phyloP scores from a whole-genome alignment of 768 basidiomycete species.

The Neoboletus subvelutipes region DNA sequence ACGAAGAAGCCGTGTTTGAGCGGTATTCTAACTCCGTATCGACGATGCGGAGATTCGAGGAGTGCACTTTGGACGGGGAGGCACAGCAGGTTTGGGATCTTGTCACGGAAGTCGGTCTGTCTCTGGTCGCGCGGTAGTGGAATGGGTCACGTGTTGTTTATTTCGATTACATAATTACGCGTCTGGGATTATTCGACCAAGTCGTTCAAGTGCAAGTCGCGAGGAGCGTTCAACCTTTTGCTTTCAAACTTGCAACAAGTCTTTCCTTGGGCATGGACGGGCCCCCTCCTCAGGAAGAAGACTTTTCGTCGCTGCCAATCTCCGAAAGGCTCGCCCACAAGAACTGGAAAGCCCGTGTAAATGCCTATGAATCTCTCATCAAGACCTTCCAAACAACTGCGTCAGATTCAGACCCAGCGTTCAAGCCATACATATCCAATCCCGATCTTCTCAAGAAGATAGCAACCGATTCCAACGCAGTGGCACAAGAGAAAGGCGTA shows the following conservation, averaged over 20 bases:
- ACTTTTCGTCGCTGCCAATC: slow-evolving; percentile 79
- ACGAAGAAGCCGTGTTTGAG: slow-evolving; percentile 55
- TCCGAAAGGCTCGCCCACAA: slow-evolving; percentile 86
- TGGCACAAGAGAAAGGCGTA: slow-evolving; percentile 96
- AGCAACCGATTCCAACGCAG: slow-evolving; percentile 88
- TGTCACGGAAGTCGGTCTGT: slow-evolving; percentile 57
- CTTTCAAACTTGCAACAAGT: slow-evolving; percentile 8
- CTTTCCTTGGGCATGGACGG: slow-evolving; percentile 68
- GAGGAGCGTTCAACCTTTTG: slow-evolving; percentile 12
- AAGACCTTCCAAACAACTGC: slow-evolving; percentile 86
- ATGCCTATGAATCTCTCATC: slow-evolving; percentile 85
- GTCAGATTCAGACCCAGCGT: slow-evolving; percentile 92
- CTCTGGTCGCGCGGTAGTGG: slow-evolving; percentile 41
- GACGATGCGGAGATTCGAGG: slow-evolving; percentile 42
- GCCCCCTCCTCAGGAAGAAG: slow-evolving; percentile 88
- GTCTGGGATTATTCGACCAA: slow-evolving; percentile 11
- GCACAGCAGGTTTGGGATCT: slow-evolving; percentile 55
- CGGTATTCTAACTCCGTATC: slow-evolving; percentile 48
- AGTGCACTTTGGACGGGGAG: slow-evolving; percentile 49
- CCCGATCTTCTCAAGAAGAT: slow-evolving; percentile 82
- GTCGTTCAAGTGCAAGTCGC: not conserved
- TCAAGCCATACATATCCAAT: slow-evolving; percentile 83
- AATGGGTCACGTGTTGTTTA: slow-evolving; percentile 21
- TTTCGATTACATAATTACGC: slow-evolving; percentile 24
- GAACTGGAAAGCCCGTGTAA: slow-evolving; percentile 98